Evolutionary conservation across 1,139 yeast species (phyloP).

Genomic region (Kodamaea suecica): DNA sequence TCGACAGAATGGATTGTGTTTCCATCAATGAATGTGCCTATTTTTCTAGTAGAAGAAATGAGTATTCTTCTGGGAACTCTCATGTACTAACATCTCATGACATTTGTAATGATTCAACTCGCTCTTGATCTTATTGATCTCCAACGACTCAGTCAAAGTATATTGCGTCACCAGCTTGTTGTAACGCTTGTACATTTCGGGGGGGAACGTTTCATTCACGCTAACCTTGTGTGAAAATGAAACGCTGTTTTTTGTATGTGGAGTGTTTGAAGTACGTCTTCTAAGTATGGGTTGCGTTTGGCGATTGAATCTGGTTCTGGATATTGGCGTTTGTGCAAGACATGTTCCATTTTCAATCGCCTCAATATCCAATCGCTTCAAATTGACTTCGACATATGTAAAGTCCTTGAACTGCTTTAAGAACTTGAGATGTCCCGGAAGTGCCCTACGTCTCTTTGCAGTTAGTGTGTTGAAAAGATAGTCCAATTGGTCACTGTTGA

Average conservation of each 20-base stretch:
- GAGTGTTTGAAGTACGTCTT: not conserved
- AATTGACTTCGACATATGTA: constrained; percentile 30
- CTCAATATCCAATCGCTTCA: constrained; percentile 28
- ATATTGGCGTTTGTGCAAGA: not conserved
- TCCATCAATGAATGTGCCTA: no score
- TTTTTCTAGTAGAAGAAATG: constrained; percentile 51
- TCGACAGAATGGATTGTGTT: no score
- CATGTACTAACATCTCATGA: constrained; percentile 56
- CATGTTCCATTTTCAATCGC: constrained; percentile 13
- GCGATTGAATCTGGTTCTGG: constrained; percentile 1
- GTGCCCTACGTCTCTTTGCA: constrained; percentile 27
- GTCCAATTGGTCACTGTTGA: constrained; percentile 31
- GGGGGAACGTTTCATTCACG: constrained; percentile 48
- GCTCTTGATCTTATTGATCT: constrained; percentile 45
- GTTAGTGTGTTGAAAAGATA: constrained; percentile 27
- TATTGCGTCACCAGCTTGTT: constrained; percentile 53
- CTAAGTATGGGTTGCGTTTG: constrained; percentile 10
- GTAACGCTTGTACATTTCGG: constrained; percentile 48
- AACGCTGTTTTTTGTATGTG: constrained; percentile 24
- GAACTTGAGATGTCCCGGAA: constrained; percentile 40
- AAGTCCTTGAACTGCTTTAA: constrained; percentile 41
- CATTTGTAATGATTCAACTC: constrained; percentile 53
- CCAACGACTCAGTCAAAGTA: constrained; percentile 44
- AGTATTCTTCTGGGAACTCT: constrained; percentile 47
- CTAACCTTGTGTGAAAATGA: constrained; percentile 42